These are phyloP conservation scores for Liriodendron chinense DNA, from an alignment of 164 flowering plant genomes.

Conservation along the genomic window DNA sequence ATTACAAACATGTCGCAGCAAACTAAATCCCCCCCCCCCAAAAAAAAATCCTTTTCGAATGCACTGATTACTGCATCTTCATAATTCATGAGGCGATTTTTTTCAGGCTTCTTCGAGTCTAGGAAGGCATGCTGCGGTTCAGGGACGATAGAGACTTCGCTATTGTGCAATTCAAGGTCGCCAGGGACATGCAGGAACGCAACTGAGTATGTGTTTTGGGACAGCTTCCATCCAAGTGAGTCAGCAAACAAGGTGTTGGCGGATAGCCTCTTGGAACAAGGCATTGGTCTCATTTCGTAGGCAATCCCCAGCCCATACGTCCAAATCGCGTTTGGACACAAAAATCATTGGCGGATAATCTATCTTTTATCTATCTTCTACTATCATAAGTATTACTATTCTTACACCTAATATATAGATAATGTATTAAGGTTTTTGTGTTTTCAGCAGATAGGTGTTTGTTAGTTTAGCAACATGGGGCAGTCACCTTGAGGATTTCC, in stretches of 20 bases:
- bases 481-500: no score
- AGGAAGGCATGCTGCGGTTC: conserved; percentile 84
- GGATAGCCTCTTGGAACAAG: conserved; percentile 46
- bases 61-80: background rate
- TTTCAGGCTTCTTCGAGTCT: conserved; percentile 71
- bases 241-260: conserved; percentile 69
- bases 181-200: conserved; percentile 72
- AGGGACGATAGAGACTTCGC: conserved; percentile 63
- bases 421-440: background rate
- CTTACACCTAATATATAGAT: background rate
- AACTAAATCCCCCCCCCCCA: no score
- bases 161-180: conserved; percentile 52
- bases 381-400: no score
- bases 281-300: conserved; percentile 61
- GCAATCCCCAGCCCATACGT: background rate
- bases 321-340: background rate
- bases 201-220: conserved; percentile 80
- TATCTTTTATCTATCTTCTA: no score
- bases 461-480: background rate
- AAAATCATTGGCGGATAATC: no score
- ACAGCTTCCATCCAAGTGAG: conserved; percentile 80
- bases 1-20: no score
- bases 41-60: no score
- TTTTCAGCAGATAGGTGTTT: background rate
- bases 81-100: background rate